Percentiles rank a stretch among this genome's conserved stretches.
phyloP scores from a whole-genome alignment of 176 grass and related monocot species.

The Dactylis glomerata region DNA sequence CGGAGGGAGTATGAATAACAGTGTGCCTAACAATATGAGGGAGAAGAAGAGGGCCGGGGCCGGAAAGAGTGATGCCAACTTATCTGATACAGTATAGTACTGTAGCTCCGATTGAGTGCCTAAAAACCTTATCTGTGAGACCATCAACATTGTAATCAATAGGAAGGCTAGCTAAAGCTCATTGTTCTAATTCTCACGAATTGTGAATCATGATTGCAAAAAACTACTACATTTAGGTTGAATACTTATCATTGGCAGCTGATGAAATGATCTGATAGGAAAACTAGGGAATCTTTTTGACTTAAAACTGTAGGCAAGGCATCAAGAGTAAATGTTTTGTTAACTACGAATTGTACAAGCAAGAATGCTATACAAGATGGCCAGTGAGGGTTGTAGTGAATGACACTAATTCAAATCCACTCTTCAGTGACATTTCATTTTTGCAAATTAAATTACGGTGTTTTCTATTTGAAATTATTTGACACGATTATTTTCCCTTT shows the following conservation, averaged over 20 bases:
- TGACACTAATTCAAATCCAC: background rate
- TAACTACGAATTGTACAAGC: background rate
- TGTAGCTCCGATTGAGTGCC: background rate
- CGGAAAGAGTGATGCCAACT: background rate
- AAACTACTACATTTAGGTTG: background rate
- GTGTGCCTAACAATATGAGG: background rate
- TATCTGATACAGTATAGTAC: background rate
- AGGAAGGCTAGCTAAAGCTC: background rate
- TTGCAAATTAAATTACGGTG: background rate
- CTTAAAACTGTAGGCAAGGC: background rate
- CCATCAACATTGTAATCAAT: background rate
- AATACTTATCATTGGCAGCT: background rate
- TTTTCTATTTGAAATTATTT: constrained; percentile 4
- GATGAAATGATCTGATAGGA: constrained; percentile 7
- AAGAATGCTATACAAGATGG: background rate
- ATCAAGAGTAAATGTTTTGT: background rate
- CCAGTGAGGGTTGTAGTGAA: background rate
- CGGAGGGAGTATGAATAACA: background rate
- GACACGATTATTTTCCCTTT: constrained; percentile 27
- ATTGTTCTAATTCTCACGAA: background rate
- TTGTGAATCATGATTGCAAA: background rate
- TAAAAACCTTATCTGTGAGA: background rate
- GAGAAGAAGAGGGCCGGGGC: background rate
- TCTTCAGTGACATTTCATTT: background rate
- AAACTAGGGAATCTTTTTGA: background rate